Conservation (phyloP, 495 filamentous ascomycete species). For the Lophium mytilinum region DNA sequence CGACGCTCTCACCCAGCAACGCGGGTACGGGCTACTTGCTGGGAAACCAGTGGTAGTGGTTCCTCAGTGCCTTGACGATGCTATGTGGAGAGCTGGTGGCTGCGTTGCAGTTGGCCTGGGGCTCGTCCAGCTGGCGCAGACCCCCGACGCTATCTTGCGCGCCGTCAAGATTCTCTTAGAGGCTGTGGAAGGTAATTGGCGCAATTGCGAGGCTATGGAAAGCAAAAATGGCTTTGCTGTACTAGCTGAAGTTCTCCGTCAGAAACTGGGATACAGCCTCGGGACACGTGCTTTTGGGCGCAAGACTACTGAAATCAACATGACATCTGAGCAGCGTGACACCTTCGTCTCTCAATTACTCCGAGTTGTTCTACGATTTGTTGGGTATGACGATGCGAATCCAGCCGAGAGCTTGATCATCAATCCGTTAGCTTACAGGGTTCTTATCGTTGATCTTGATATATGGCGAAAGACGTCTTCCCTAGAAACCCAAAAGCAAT, state of each 20-base stretch:
- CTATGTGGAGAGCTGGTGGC: slow-evolving; percentile 84
- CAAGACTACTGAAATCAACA: slow-evolving; percentile 26
- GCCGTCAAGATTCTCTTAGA: slow-evolving; percentile 78
- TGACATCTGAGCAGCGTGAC: slow-evolving; percentile 47
- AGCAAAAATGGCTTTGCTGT: slow-evolving; percentile 88
- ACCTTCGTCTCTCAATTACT: slow-evolving; percentile 63
- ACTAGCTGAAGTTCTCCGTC: slow-evolving; percentile 65
- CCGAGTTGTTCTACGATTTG: slow-evolving; percentile 68
- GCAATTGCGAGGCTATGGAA: slow-evolving; percentile 98
- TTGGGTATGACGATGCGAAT: slow-evolving; percentile 71
- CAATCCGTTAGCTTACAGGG: slow-evolving; percentile 87
- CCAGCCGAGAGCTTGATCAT: slow-evolving; percentile 84
- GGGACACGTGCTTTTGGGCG: slow-evolving; percentile 28
- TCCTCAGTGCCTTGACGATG: slow-evolving; percentile 79
- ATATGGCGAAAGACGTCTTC: slow-evolving; percentile 72
- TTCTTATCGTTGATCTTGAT: slow-evolving; percentile 86
- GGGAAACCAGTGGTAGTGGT: slow-evolving; percentile 76
- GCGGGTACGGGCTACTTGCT: slow-evolving; percentile 72
- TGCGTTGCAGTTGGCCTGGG: slow-evolving; percentile 78
- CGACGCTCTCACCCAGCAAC: slow-evolving; percentile 67
- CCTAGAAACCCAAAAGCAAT: slow-evolving; percentile 65
- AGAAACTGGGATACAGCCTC: slow-evolving; percentile 58
- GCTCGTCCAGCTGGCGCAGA: slow-evolving; percentile 65
- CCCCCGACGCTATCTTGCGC: slow-evolving; percentile 58
- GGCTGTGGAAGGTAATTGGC: slow-evolving; percentile 80